Conservation (phyloP, 495 filamentous ascomycete species). For the Cenococcum geophilum region DNA sequence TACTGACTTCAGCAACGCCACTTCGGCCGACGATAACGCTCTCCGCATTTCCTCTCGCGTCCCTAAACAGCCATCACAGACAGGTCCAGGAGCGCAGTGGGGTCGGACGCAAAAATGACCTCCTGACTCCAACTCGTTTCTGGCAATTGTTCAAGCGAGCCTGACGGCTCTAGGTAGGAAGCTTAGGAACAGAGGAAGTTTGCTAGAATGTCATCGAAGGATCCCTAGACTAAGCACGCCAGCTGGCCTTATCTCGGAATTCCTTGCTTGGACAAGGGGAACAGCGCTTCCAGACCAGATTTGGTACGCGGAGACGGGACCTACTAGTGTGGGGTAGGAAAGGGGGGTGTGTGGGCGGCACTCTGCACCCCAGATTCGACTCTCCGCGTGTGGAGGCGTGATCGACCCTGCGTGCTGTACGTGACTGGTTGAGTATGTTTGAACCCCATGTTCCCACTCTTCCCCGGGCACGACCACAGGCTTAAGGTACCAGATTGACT, state of each 20-base stretch:
- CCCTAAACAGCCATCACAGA: neutral
- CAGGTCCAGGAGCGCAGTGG: neutral
- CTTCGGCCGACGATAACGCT: conserved; percentile 16
- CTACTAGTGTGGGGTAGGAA: neutral
- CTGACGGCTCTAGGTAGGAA: neutral
- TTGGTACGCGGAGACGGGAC: neutral
- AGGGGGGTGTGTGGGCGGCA: neutral
- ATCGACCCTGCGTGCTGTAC: conserved; percentile 14
- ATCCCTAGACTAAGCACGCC: neutral
- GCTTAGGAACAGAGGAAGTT: neutral
- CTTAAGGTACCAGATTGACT: neutral
- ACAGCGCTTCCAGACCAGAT: neutral
- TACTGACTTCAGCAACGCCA: no score
- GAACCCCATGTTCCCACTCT: neutral
- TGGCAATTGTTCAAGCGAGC: no score
- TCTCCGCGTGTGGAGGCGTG: conserved; percentile 16
- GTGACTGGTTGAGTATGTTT: neutral
- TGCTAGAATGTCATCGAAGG: neutral
- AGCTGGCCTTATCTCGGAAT: neutral
- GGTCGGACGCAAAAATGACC: neutral
- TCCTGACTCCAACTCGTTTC: neutral
- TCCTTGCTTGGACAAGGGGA: neutral
- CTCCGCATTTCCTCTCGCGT: neutral
- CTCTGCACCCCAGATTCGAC: conserved; percentile 24
- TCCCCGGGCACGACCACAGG: neutral